Evolutionary conservation across 352 stramenopile genomes (phyloP).

Genomic region (Globisporangium nunn): DNA sequence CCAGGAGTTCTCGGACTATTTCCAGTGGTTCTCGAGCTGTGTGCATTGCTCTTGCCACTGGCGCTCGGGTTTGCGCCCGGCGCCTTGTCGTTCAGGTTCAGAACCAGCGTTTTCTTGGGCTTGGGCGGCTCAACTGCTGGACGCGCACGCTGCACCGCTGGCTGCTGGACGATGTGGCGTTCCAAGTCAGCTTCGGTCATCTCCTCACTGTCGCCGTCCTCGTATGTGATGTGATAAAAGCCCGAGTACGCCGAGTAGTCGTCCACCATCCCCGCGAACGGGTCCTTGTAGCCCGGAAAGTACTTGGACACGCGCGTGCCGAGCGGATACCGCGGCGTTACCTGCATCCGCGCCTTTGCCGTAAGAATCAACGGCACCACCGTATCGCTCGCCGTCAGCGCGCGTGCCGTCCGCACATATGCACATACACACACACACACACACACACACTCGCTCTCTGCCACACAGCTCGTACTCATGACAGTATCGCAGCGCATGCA

Average conservation of each 20-base stretch:
- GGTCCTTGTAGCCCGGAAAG: slow-evolving; percentile 51
- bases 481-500: no score
- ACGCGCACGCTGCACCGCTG: neutral
- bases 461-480: no score
- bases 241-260: slow-evolving; percentile 32
- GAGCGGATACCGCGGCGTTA: slow-evolving; percentile 47
- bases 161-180: slow-evolving; percentile 24
- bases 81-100: slow-evolving; percentile 41
- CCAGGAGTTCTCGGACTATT: neutral
- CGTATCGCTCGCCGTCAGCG: no score
- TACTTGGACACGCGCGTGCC: slow-evolving; percentile 64
- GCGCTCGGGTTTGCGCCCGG: slow-evolving; percentile 12
- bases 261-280: slow-evolving; percentile 60
- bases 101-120: slow-evolving; percentile 21
- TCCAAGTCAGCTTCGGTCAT: slow-evolving; percentile 75
- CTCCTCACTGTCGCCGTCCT: slow-evolving; percentile 75
- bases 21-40: neutral
- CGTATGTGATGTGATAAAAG: slow-evolving; percentile 74
- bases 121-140: slow-evolving; percentile 13
- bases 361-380: no score
- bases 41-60: neutral
- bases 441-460: no score
- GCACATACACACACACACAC: no score
- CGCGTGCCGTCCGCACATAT: no score
- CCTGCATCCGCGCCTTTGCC: slow-evolving; percentile 32